Conservation (phyloP, 345 rosid genomes). For the Gossypium rotundifolium region DNA sequence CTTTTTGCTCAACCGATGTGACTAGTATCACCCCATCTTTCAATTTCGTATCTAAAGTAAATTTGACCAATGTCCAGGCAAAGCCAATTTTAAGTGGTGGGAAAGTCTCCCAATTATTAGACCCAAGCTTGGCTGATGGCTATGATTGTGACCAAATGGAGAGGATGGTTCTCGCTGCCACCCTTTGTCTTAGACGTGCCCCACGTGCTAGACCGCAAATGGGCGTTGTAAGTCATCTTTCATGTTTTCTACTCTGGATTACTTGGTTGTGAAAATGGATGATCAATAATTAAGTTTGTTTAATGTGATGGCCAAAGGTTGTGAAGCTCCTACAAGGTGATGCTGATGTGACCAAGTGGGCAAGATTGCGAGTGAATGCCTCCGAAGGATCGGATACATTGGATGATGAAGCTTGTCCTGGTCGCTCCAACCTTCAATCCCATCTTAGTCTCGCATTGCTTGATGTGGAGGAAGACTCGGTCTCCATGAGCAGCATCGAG, state of each 20-base stretch:
- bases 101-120: conserved; percentile 55
- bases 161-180: conserved; percentile 81
- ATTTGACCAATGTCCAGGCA: conserved; percentile 45
- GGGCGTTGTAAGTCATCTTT: conserved; percentile 45
- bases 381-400: conserved; percentile 39
- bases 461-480: conserved; percentile 67
- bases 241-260: not conserved
- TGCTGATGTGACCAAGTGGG: conserved; percentile 44
- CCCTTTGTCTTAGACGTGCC: conserved; percentile 65
- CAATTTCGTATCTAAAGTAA: not conserved
- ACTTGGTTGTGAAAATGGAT: not conserved
- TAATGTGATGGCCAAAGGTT: conserved; percentile 32
- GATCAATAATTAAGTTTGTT: not conserved
- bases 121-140: conserved; percentile 36
- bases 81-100: conserved; percentile 64
- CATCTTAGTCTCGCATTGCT: conserved; percentile 77
- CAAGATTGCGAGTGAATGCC: conserved; percentile 43
- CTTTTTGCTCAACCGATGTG: not conserved
- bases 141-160: conserved; percentile 42
- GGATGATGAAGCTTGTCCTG: conserved; percentile 43
- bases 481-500: conserved; percentile 63
- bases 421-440: conserved; percentile 55
- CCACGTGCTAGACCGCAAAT: conserved; percentile 75
- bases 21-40: not conserved
- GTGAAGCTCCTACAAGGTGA: conserved; percentile 74